Evolutionary conservation across 1,284 basidiomycete genomes (phyloP).

Genomic region (Melampsora occidentalis): DNA sequence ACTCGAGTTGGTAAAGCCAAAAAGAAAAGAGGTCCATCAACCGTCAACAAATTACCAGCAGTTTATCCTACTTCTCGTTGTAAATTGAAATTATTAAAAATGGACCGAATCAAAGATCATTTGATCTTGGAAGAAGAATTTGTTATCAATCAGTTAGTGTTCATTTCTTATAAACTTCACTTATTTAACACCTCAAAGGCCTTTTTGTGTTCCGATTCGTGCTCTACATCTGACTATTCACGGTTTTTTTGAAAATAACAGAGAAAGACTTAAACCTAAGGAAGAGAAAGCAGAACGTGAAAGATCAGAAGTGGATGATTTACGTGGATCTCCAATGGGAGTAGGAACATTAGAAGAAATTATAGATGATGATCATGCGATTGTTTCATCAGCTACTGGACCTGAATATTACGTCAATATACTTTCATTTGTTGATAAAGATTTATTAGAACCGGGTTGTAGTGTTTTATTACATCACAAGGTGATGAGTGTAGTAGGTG

Average conservation of each 20-base stretch:
- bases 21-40: slow-evolving; percentile 78
- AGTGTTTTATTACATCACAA: slow-evolving; percentile 95
- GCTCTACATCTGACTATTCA: not conserved
- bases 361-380: slow-evolving; percentile 99
- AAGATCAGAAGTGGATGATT: slow-evolving; percentile 85
- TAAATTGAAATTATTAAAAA: slow-evolving; percentile 90
- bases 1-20: slow-evolving; percentile 90
- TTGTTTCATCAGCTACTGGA: slow-evolving; percentile 89
- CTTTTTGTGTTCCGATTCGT: slow-evolving; percentile 88
- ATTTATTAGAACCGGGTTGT: slow-evolving; percentile 92
- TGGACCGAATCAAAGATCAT: slow-evolving; percentile 97
- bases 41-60: slow-evolving; percentile 85
- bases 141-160: slow-evolving; percentile 40
- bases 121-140: slow-evolving; percentile 79
- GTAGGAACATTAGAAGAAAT: slow-evolving; percentile 98
- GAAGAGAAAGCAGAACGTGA: slow-evolving; percentile 97
- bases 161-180: not conserved
- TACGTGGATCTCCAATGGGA: slow-evolving; percentile 92
- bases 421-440: slow-evolving; percentile 99
- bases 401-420: slow-evolving; percentile 98
- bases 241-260: not conserved
- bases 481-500: slow-evolving; percentile 90
- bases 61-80: slow-evolving; percentile 94
- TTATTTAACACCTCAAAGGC: slow-evolving; percentile 56
- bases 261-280: slow-evolving; percentile 55